Percentiles rank a stretch among this genome's conserved stretches.
Conservation (phyloP, 2,329 filamentous ascomycete species). For the Epicoccum nigrum region DNA sequence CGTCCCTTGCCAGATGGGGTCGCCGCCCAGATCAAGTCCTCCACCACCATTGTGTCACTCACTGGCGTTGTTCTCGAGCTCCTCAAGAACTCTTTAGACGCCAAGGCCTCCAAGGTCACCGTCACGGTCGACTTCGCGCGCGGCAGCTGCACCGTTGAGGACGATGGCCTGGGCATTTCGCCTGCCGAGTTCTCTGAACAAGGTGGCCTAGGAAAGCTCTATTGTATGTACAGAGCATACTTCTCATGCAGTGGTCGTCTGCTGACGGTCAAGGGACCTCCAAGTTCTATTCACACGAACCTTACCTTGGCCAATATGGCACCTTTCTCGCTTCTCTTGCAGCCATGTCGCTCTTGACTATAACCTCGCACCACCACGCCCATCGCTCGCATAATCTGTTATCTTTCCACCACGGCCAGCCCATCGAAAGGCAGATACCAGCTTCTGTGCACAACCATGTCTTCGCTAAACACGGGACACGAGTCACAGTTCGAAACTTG, state of each 20-base stretch:
- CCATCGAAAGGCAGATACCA: constrained; percentile 69
- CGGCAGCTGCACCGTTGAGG: constrained; percentile 80
- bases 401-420: constrained; percentile 71
- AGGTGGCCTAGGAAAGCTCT: constrained; percentile 74
- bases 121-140: constrained; percentile 75
- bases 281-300: constrained; percentile 58
- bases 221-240: constrained; percentile 61
- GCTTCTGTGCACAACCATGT: constrained; percentile 63
- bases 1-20: constrained; percentile 72
- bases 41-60: constrained; percentile 76
- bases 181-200: constrained; percentile 72
- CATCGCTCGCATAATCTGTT: constrained; percentile 69
- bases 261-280: constrained; percentile 70
- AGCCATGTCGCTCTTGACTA: constrained; percentile 74
- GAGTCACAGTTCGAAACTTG: constrained; percentile 75
- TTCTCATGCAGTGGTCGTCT: background rate
- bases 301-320: constrained; percentile 71
- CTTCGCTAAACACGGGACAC: constrained; percentile 71
- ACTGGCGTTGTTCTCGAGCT: constrained; percentile 74
- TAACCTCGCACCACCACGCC: constrained; percentile 72
- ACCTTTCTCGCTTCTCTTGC: constrained; percentile 79
- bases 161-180: constrained; percentile 80
- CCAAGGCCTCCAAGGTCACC: constrained; percentile 70
- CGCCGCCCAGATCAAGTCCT: constrained; percentile 81
- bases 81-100: constrained; percentile 84